Evolutionary conservation across 2,329 filamentous ascomycete genomes (phyloP).

Genomic region (Ophiosphaerella korrae): DNA sequence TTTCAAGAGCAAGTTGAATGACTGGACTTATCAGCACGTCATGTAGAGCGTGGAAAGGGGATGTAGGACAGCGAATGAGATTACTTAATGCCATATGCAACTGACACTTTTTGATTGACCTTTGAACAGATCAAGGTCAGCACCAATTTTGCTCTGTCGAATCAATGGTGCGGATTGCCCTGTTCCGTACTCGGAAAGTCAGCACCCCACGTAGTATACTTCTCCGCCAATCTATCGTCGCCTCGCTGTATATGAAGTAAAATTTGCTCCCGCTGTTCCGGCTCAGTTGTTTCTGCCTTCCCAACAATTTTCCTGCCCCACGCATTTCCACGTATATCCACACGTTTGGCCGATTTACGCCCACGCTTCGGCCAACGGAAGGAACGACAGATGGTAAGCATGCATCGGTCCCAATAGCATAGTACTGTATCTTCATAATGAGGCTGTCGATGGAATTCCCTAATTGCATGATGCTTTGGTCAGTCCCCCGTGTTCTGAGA

Average conservation of each 20-base stretch:
- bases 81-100: slow-evolving; percentile 10
- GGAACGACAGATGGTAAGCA: too few relatives aligned
- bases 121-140: background rate
- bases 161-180: slow-evolving; percentile 9
- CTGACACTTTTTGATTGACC: background rate
- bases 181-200: slow-evolving; percentile 14
- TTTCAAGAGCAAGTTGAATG: slow-evolving; percentile 33
- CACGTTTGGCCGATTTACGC: background rate
- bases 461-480: too few relatives aligned
- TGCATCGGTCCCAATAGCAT: background rate
- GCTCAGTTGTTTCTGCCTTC: too few relatives aligned
- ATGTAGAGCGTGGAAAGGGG: slow-evolving; percentile 35
- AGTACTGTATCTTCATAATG: background rate
- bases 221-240: slow-evolving; percentile 12
- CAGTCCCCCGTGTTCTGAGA: too few relatives aligned
- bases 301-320: too few relatives aligned
- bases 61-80: slow-evolving; percentile 18
- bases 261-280: background rate
- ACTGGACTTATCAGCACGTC: slow-evolving; percentile 38
- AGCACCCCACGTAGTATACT: slow-evolving; percentile 19
- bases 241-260: slow-evolving; percentile 20
- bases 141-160: slow-evolving; percentile 5
- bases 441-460: too few relatives aligned
- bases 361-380: background rate
- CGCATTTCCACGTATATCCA: background rate